Evolutionary conservation across 805 yeast species (phyloP), one percentile per base, ranked within the genome.

Genomic region (Clavispora phyllophila): DNA sequence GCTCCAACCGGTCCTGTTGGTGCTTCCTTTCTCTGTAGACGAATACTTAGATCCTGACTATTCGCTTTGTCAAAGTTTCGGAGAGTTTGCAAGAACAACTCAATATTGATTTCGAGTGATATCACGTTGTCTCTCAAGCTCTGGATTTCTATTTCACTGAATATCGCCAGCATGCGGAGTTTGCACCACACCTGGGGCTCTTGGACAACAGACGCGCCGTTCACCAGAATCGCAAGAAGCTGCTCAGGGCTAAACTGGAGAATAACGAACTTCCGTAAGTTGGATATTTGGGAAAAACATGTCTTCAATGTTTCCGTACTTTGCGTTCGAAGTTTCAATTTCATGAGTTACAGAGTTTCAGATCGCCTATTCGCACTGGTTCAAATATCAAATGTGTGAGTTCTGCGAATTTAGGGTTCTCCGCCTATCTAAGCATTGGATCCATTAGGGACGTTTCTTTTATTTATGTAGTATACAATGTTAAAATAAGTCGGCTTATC

Each of bases 131-230:
- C 77, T 20, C 81, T 62, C 1, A 71, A 51, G 36, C 84, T 76
- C 39, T 68, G 72, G 26, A 80, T 69, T 46, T 76, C 80, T 32
- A 76, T 69, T 33, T 68, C 61, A 49, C 68, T 68, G 65, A 82
- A 75, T 29, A 79, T 56, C 12, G 68, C 61, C 3, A 54, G 41
- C 57, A 65, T 68, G 14, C 72, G 65, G 12, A 83, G 54, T 45
- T 76, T 77, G 49, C 84, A 74, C 87, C 88, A 84, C 2, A 80
- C 76, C 47, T 81, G 87, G 2, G 88, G 87, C 44, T 81, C 84
- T 29, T 56, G 65, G 35, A 72, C 66, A 22, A 71, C 50, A 8
- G 75, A 68, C 1, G 75, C 55, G 20, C 52, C 58, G 43, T 62
- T 56, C 14, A 61, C 69, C 49, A 81, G 78, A 4, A 82, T 74